Evolutionary conservation across 2,329 filamentous ascomycete genomes (phyloP).

Genomic region (Penicillium digitatum): DNA sequence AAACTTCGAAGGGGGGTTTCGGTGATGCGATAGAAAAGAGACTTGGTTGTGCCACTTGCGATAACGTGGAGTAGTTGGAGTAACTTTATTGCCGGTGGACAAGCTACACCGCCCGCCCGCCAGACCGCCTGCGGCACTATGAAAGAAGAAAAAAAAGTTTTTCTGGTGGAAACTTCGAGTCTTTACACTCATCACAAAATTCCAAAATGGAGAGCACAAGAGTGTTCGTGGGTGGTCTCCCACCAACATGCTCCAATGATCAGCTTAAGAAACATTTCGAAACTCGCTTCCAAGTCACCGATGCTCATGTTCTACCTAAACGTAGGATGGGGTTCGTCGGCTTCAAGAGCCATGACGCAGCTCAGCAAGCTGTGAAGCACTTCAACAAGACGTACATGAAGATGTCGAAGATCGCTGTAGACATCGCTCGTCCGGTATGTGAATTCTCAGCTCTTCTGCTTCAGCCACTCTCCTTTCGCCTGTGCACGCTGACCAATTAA

Average conservation of each 20-base stretch:
- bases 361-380: slow-evolving; percentile 80
- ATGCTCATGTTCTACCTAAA: slow-evolving; percentile 84
- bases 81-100: slow-evolving; percentile 10
- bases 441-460: slow-evolving; percentile 10
- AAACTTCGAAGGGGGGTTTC: not conserved
- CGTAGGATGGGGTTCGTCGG: slow-evolving; percentile 94
- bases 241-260: slow-evolving; percentile 76
- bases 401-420: slow-evolving; percentile 89
- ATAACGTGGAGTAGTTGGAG: slow-evolving; percentile 12
- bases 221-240: slow-evolving; percentile 69
- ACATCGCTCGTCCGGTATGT: slow-evolving; percentile 76
- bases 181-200: slow-evolving; percentile 22
- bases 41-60: not conserved
- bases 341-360: slow-evolving; percentile 78
- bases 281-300: slow-evolving; percentile 72
- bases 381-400: slow-evolving; percentile 94
- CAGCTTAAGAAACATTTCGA: slow-evolving; percentile 89
- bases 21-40: not conserved
- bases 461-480: slow-evolving; percentile 20
- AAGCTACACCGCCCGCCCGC: slow-evolving; percentile 2
- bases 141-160: slow-evolving; percentile 30
- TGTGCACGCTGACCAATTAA: slow-evolving; percentile 38
- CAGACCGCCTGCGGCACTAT: slow-evolving; percentile 37
- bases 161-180: slow-evolving; percentile 9
- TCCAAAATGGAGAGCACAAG: slow-evolving; percentile 69